phyloP scores from a whole-genome alignment of 208 protist genomes.

The Leishmania aethiopica region DNA sequence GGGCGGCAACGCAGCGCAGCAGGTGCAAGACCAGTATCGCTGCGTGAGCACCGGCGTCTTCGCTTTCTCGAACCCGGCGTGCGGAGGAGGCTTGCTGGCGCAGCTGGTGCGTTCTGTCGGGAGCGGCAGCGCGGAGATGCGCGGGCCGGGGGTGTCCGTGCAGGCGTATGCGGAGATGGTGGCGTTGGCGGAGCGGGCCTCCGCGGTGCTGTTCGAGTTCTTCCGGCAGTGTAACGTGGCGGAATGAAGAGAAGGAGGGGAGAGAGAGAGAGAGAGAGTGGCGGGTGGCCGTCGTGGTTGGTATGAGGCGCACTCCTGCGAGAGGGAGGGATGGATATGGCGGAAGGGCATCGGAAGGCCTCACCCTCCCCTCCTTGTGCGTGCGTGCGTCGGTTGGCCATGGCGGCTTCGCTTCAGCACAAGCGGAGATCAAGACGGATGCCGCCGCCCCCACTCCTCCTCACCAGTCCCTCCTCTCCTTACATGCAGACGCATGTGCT shows the following conservation, averaged over 20 bases:
- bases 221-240: slow-evolving; percentile 78
- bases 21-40: slow-evolving; percentile 3
- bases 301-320: not conserved
- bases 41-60: slow-evolving; percentile 56
- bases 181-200: slow-evolving; percentile 59
- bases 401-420: not conserved
- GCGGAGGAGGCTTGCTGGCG: slow-evolving; percentile 51
- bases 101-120: slow-evolving; percentile 36
- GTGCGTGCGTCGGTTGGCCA: not conserved
- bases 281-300: not conserved
- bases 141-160: slow-evolving; percentile 5
- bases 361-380: not conserved
- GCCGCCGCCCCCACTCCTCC: too few relatives aligned
- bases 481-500: too few relatives aligned
- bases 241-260: slow-evolving; percentile 9
- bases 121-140: not conserved
- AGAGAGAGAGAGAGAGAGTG: not conserved
- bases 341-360: not conserved
- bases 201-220: slow-evolving; percentile 67
- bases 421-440: not conserved
- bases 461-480: not conserved
- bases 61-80: slow-evolving; percentile 64
- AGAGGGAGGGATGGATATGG: not conserved
- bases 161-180: slow-evolving; percentile 53
- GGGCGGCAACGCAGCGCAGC: not conserved